Evolutionary conservation across 257 asterid species (phyloP).

Genomic region (Plantago major): DNA sequence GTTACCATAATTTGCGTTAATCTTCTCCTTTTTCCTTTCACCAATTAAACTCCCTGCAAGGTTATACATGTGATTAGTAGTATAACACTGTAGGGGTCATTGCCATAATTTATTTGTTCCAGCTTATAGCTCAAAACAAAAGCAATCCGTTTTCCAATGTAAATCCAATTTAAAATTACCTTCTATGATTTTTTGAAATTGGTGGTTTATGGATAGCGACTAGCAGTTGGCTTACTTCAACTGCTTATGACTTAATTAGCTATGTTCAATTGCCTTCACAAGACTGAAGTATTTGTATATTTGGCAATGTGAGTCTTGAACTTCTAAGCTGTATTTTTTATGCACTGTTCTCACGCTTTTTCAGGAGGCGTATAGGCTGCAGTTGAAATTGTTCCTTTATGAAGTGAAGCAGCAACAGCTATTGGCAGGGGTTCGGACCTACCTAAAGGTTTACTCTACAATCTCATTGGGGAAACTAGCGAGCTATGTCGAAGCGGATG

Average conservation of each 20-base stretch:
- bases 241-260: no score
- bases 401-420: constrained; percentile 96
- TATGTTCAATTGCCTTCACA: neutral
- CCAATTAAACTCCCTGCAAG: no score
- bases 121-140: no score
- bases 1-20: neutral
- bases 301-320: neutral
- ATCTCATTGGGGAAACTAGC: constrained; percentile 84
- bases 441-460: constrained; percentile 78
- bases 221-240: no score
- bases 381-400: constrained; percentile 76
- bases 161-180: no score
- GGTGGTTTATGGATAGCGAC: no score
- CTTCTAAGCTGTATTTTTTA: neutral
- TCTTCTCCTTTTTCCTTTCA: no score
- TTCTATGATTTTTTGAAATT: no score
- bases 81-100: neutral
- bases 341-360: constrained; percentile 12
- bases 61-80: no score
- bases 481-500: constrained; percentile 78
- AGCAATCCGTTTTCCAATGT: no score
- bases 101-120: no score
- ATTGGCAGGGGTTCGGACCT: constrained; percentile 72
- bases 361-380: constrained; percentile 90
- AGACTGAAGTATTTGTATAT: neutral